These are phyloP conservation scores for Malbranchea zuffiana DNA, from an alignment of 2,329 filamentous ascomycete species.

Conservation along the genomic window DNA sequence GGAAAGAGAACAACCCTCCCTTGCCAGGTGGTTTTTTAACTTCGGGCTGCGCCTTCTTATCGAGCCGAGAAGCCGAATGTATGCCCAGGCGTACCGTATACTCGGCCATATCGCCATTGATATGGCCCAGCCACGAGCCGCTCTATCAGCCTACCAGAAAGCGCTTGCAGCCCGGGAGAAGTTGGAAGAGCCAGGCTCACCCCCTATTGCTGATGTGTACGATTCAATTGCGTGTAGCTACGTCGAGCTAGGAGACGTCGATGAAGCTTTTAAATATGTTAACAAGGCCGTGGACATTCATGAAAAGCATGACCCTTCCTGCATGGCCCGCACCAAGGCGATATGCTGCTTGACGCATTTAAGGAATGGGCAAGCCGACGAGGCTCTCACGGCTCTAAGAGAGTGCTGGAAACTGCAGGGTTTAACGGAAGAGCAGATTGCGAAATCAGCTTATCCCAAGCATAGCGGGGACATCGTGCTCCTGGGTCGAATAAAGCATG, in stretches of 20 bases:
- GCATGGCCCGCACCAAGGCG: conserved; percentile 9
- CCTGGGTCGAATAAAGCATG: conserved; percentile 12
- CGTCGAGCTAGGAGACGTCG: not conserved
- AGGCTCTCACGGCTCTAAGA: conserved; percentile 11
- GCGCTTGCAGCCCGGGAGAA: not conserved
- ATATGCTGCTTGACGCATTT: conserved; percentile 14
- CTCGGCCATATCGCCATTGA: conserved; percentile 26
- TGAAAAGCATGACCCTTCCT: not conserved
- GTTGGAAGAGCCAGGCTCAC: conserved; percentile 4
- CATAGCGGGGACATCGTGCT: conserved; percentile 15
- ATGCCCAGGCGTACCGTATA: conserved; percentile 24
- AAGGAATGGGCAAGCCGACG: conserved; percentile 9
- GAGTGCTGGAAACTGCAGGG: conserved; percentile 8
- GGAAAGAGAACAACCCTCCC: conserved; percentile 22
- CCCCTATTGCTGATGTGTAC: conserved; percentile 5
- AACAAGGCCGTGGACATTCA: conserved; percentile 6
- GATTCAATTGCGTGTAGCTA: conserved; percentile 8
- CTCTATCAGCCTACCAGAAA: conserved; percentile 16
- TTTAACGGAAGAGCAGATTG: conserved; percentile 3
- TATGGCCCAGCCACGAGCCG: conserved; percentile 17
- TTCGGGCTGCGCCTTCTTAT: conserved; percentile 19
- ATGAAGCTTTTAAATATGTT: conserved; percentile 5
- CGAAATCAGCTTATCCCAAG: conserved; percentile 12
- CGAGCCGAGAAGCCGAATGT: conserved; percentile 18
- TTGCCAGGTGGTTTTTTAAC: conserved; percentile 19